Evolutionary conservation across 371 early-diverging fungal species (phyloP).

Genomic region (Coemansia sp.): DNA sequence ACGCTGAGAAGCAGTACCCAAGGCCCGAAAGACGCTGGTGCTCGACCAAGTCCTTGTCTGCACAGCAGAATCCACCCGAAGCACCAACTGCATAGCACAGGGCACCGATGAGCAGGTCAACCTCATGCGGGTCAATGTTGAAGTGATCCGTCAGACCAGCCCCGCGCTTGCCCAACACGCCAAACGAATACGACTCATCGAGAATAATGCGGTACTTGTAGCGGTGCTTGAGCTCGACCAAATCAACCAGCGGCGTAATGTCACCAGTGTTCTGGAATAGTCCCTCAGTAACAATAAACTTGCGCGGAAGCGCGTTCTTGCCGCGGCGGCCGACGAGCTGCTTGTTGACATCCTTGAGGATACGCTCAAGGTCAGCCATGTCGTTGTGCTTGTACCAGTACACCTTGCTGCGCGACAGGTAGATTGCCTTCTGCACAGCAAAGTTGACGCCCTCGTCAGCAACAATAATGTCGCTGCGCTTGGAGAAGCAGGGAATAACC

Average conservation of each 20-base stretch:
- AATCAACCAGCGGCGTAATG: conserved; percentile 79
- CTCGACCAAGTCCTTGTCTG: conserved; percentile 84
- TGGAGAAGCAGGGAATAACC: conserved; percentile 97
- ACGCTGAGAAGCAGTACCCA: conserved; percentile 98
- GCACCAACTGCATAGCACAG: conserved; percentile 83
- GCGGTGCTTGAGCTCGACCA: conserved; percentile 89
- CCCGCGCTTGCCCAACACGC: conserved; percentile 88
- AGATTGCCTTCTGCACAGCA: conserved; percentile 88
- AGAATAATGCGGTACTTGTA: conserved; percentile 97
- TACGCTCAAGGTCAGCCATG: conserved; percentile 89
- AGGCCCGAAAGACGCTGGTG: conserved; percentile 93
- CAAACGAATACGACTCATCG: conserved; percentile 95
- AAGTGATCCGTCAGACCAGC: conserved; percentile 88
- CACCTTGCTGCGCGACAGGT: conserved; percentile 85
- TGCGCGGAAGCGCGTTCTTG: conserved; percentile 79
- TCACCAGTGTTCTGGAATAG: conserved; percentile 94
- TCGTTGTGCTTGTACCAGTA: conserved; percentile 96
- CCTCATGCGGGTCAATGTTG: conserved; percentile 64
- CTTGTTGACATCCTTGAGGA: conserved; percentile 72
- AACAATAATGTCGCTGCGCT: conserved; percentile 95
- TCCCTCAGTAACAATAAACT: conserved; percentile 97
- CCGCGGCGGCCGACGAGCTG: conserved; percentile 51
- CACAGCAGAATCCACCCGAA: conserved; percentile 97
- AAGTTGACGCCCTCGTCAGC: conserved; percentile 90
- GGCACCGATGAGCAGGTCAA: conserved; percentile 95